Conservation (phyloP, 2,329 filamentous ascomycete species). For the Stachybotrys chartarum region DNA sequence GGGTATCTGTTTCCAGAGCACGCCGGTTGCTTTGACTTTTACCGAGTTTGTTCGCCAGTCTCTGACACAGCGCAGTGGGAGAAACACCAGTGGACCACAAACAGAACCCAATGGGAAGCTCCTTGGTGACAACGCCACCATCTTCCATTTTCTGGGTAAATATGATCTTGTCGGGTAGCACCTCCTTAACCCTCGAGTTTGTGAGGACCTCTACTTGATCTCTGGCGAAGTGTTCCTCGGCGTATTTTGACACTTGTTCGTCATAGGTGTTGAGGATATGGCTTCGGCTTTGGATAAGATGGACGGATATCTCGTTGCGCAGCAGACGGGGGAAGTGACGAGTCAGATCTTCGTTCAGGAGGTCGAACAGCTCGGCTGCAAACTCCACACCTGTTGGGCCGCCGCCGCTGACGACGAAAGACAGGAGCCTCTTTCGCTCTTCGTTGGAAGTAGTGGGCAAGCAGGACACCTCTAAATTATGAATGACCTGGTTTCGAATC, state of each 20-base stretch:
- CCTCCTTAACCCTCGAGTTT: slow-evolving; percentile 88
- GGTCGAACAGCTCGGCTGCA: slow-evolving; percentile 89
- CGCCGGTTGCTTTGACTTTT: slow-evolving; percentile 77
- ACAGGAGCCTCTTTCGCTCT: slow-evolving; percentile 79
- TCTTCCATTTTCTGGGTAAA: slow-evolving; percentile 77
- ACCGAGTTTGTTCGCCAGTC: slow-evolving; percentile 68
- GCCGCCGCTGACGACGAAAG: slow-evolving; percentile 92
- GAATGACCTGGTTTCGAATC: slow-evolving; percentile 82
- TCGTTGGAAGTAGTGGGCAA: slow-evolving; percentile 88
- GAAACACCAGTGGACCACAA: slow-evolving; percentile 96
- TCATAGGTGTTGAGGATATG: slow-evolving; percentile 99
- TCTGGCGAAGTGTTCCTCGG: slow-evolving; percentile 82
- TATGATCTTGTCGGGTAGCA: slow-evolving; percentile 73
- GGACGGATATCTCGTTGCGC: slow-evolving; percentile 96
- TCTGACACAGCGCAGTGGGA: slow-evolving; percentile 74
- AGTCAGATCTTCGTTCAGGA: slow-evolving; percentile 89
- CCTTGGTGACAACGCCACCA: slow-evolving; percentile 74
- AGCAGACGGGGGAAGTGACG: slow-evolving; percentile 78
- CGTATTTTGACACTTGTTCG: slow-evolving; percentile 85
- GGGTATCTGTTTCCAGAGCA: slow-evolving; percentile 89
- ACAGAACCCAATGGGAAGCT: slow-evolving; percentile 92
- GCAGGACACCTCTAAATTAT: slow-evolving; percentile 84
- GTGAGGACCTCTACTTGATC: slow-evolving; percentile 89
- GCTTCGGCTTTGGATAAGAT: slow-evolving; percentile 87
- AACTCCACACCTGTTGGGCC: slow-evolving; percentile 97